phyloP scores from a whole-genome alignment of 2,329 filamentous ascomycete species.

The Hypoxylon sp. region DNA sequence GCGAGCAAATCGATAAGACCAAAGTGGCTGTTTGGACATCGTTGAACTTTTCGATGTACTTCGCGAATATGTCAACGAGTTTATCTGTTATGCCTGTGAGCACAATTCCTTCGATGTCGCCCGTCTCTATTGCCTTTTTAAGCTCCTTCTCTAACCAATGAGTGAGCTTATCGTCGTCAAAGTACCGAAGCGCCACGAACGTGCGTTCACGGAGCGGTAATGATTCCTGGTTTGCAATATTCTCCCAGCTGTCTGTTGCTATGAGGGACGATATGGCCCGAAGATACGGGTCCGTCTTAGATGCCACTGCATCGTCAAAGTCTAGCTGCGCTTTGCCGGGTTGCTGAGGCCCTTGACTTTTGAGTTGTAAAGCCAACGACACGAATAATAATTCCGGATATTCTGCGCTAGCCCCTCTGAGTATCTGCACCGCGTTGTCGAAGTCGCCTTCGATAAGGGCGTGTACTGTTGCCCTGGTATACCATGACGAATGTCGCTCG shows the following conservation, averaged over 20 bases:
- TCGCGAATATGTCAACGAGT: constrained; percentile 81
- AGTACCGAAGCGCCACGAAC: constrained; percentile 78
- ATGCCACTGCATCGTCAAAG: constrained; percentile 71
- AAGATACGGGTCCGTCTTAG: constrained; percentile 81
- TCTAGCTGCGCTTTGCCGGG: constrained; percentile 66
- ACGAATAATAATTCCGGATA: constrained; percentile 77
- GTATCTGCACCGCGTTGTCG: constrained; percentile 76
- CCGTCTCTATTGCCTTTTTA: constrained; percentile 71
- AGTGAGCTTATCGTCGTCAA: constrained; percentile 73
- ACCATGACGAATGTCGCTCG: constrained; percentile 66
- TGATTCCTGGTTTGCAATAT: constrained; percentile 79
- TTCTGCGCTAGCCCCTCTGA: constrained; percentile 75
- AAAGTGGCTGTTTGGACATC: constrained; percentile 86
- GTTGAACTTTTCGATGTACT: constrained; percentile 80
- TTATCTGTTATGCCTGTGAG: constrained; percentile 82
- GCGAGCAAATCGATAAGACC: constrained; percentile 79
- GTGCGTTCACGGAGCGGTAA: constrained; percentile 82
- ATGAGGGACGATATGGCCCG: constrained; percentile 85
- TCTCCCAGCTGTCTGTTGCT: constrained; percentile 81
- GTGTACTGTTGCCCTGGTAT: constrained; percentile 83
- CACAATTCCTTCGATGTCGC: constrained; percentile 83
- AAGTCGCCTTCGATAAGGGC: constrained; percentile 81
- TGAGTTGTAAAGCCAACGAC: constrained; percentile 75
- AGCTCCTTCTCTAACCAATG: constrained; percentile 78
- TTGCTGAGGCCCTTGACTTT: constrained; percentile 64